Evolutionary conservation across 192 early-diverging fungal genomes (phyloP), one percentile per base, ranked within the genome.

Genomic region (Coemansia sp.): DNA sequence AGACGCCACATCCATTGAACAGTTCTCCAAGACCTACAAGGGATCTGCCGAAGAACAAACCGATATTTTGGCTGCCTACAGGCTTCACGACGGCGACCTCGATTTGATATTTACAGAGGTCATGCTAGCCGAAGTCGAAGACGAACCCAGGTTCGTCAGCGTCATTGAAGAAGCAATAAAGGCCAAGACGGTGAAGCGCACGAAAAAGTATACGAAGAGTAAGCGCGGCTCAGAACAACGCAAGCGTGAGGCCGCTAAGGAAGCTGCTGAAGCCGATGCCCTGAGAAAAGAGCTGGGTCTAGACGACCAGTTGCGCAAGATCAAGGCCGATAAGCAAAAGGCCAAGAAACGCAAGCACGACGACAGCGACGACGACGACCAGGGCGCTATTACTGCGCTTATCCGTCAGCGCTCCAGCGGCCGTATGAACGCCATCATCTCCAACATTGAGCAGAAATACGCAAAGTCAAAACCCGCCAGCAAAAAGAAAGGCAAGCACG

Each of bases 11-110:
- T 89, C 89, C 8, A 94, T 95, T 69, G 90, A 87, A 27, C 88
- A 90, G 71, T 93, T 92, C 81, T 76, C 85, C 5, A 77, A 80
- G 40, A 83, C 81, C 27, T 97, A 97, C 83, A 87, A 89, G 77
- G 85, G 86, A 1, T 94, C 95, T 5, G 87, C 87, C 15, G 92
- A 95, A 71, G 93, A 97, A 71, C 80, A 75, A 18, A 53, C 70
- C 22, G 94, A 95, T 78, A 78, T 97, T 7, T 49, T 94, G 10
- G 73, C 84, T 22, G 86, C 88, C 0, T 95, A 94, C 75, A 83
- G 76, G 7, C 69, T 85, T 20, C 83, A 80, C 64, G 83, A 92
- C 33, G 94, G 94, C 7, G 87, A 92, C 68, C 81, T 97, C 81
- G 88, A 90, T 49, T 40, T 65, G 34, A 93, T 97, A 33, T 74